These are phyloP conservation scores for Lagenidium sp. DNA, from an alignment of 352 stramenopile genomes.

Conservation along the genomic window DNA sequence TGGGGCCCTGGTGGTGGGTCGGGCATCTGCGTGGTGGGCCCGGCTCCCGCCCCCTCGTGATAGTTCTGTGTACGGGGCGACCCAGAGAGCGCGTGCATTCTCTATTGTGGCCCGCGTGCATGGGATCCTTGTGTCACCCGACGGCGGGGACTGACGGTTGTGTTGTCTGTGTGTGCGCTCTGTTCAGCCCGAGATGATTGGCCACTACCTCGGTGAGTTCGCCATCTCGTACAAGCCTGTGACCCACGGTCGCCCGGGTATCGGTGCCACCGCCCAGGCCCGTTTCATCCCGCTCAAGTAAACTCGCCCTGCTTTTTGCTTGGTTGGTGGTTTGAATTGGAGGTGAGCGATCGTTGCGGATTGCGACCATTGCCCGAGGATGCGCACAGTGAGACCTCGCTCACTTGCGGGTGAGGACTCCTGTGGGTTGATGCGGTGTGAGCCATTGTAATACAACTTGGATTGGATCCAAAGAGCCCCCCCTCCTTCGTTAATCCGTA, in stretches of 20 bases:
- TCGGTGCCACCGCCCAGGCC: conserved; percentile 95
- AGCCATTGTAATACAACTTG: conserved; percentile 80
- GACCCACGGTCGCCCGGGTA: conserved; percentile 97
- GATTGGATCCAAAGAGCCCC: too few relatives aligned
- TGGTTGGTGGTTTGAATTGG: too few relatives aligned
- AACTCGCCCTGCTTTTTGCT: conserved; percentile 14
- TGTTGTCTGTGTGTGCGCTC: conserved; percentile 5
- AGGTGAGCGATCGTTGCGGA: too few relatives aligned
- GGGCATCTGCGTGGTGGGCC: conserved; percentile 9
- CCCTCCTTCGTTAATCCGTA: too few relatives aligned
- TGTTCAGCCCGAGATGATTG: conserved; percentile 96
- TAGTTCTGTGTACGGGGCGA: conserved; percentile 86
- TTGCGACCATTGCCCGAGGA: too few relatives aligned
- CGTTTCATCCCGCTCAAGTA: conserved; percentile 99
- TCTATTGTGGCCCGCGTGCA: too few relatives aligned
- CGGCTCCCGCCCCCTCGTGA: conserved; percentile 69
- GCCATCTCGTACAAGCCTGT: conserved; percentile 99
- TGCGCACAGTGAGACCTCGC: too few relatives aligned
- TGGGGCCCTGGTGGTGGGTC: neutral
- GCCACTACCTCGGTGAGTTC: conserved; percentile 99
- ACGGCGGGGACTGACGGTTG: conserved; percentile 9
- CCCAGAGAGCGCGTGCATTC: conserved; percentile 80
- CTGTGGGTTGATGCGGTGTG: conserved; percentile 16
- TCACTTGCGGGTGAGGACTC: conserved; percentile 9
- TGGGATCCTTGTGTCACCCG: too few relatives aligned